A percentile compares a stretch with the other conserved stretches of the same genome.
These are phyloP conservation scores for Eremochloa ophiuroides DNA, from an alignment of 176 grass and related monocot species.

Conservation along the genomic window DNA sequence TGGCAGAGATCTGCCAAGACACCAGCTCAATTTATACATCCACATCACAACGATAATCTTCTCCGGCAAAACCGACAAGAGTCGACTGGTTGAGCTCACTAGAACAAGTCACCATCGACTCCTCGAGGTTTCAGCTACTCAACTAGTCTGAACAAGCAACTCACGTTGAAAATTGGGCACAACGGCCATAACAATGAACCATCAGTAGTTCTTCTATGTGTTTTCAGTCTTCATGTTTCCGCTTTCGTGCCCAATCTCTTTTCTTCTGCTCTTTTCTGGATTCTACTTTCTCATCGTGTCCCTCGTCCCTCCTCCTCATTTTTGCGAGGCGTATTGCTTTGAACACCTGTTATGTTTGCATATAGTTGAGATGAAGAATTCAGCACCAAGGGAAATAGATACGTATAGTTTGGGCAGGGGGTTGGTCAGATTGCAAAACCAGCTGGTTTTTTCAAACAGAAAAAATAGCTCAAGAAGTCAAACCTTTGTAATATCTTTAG, in stretches of 20 bases:
- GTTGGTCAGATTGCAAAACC: conserved; percentile 1
- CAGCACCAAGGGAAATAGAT: background rate
- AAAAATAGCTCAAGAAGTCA: background rate
- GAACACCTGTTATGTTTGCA: conserved; percentile 50
- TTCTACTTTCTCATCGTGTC: conserved; percentile 70
- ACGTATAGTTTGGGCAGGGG: background rate
- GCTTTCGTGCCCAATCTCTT: conserved; percentile 48
- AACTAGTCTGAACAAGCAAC: background rate
- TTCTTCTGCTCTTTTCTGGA: conserved; percentile 73
- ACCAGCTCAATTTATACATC: background rate
- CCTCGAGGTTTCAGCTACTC: background rate
- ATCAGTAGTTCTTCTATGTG: background rate
- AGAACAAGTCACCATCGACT: background rate
- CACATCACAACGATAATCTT: background rate
- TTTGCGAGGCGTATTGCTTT: conserved; percentile 67
- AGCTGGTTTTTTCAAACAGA: background rate
- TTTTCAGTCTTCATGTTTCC: conserved; percentile 45
- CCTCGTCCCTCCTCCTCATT: conserved; percentile 83
- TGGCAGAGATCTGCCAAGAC: background rate
- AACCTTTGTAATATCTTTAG: conserved; percentile 80
- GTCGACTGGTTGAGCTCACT: background rate
- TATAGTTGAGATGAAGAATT: background rate
- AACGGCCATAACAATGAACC: background rate
- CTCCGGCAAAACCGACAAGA: background rate
- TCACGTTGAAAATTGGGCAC: background rate